Conservation (phyloP, 441 rosid genomes). For the Populus tomentosa region DNA sequence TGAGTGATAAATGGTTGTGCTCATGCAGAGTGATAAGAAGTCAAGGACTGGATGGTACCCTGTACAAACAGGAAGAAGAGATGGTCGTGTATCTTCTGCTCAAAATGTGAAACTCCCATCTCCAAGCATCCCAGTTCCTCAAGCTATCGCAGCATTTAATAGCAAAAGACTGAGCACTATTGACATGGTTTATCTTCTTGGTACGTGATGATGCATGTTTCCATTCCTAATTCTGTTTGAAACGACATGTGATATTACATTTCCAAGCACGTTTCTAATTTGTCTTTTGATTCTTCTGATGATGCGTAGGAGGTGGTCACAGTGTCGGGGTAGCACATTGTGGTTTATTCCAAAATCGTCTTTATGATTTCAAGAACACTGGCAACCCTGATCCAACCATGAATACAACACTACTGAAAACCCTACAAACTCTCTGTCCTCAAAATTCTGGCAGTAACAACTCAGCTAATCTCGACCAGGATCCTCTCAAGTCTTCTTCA, state of each 20-base stretch:
- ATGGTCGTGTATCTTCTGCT: constrained; percentile 30
- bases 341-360: constrained; percentile 35
- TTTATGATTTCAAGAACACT: constrained; percentile 38
- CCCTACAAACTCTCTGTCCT: constrained; percentile 32
- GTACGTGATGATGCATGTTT: constrained; percentile 14
- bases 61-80: constrained; percentile 55
- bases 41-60: constrained; percentile 38
- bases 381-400: constrained; percentile 47
- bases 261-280: too few species aligned
- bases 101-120: constrained; percentile 39
- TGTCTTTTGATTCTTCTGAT: neutral
- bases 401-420: constrained; percentile 21
- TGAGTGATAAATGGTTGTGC: neutral
- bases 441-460: constrained; percentile 10
- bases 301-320: constrained; percentile 41
- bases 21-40: neutral
- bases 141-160: neutral
- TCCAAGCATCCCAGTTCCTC: neutral
- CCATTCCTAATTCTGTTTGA: neutral
- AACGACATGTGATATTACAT: neutral
- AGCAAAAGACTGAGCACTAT: constrained; percentile 16
- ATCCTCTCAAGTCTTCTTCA: constrained; percentile 25
- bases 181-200: constrained; percentile 57
- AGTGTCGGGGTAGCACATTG: constrained; percentile 55
- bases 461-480: constrained; percentile 43